Evolutionary conservation across 495 filamentous ascomycete genomes (phyloP).

Genomic region (Lasiosphaeriaceae sp.): DNA sequence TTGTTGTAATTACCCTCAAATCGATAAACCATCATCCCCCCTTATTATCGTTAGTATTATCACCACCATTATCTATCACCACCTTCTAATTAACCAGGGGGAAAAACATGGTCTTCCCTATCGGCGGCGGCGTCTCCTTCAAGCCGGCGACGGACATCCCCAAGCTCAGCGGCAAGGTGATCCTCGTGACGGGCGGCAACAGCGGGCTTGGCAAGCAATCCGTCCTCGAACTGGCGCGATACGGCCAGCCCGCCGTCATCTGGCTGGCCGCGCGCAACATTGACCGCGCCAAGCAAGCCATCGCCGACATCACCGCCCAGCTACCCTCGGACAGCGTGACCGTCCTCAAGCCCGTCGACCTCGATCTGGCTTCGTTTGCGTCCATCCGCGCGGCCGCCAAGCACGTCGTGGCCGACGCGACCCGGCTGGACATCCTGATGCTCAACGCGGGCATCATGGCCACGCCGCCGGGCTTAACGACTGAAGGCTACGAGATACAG

Average conservation of each 20-base stretch:
- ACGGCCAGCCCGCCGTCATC: constrained; percentile 50
- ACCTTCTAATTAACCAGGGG: no score
- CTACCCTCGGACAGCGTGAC: background rate
- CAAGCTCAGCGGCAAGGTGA: constrained; percentile 52
- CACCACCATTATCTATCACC: no score
- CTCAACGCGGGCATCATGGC: constrained; percentile 68
- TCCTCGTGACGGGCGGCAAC: constrained; percentile 63
- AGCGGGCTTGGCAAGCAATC: constrained; percentile 65
- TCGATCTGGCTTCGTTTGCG: constrained; percentile 34
- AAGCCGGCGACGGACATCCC: constrained; percentile 54
- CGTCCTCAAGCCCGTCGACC: constrained; percentile 29
- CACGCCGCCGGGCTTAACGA: constrained; percentile 44
- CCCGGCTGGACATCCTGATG: constrained; percentile 42
- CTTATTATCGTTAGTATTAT: no score
- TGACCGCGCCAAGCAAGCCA: constrained; percentile 25
- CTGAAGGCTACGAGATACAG: constrained; percentile 65
- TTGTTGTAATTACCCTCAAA: no score
- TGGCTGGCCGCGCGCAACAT: constrained; percentile 60
- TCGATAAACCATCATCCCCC: no score
- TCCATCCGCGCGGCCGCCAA: constrained; percentile 28
- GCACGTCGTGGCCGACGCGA: constrained; percentile 9
- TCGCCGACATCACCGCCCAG: constrained; percentile 16
- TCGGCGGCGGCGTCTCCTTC: constrained; percentile 11
- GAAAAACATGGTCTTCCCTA: background rate
- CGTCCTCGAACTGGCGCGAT: constrained; percentile 51